Percentiles rank a stretch among this genome's conserved stretches.
phyloP scores from a whole-genome alignment of 306 rosid genomes.

The Quillaja saponaria region DNA sequence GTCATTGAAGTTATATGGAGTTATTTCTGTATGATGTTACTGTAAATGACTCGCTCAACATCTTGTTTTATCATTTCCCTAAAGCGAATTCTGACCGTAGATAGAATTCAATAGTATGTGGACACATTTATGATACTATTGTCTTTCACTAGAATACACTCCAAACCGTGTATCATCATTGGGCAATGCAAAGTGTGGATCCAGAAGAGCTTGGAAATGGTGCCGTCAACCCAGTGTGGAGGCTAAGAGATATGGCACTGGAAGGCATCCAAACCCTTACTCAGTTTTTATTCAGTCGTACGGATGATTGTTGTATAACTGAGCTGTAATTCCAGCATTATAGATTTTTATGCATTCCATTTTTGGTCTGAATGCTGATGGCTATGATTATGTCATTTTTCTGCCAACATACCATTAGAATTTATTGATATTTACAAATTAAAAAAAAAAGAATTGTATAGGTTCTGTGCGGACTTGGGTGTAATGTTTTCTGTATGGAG shows the following conservation, averaged over 20 bases:
- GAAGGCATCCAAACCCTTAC: conserved; percentile 78
- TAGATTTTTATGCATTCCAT: not conserved
- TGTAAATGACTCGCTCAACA: too few relatives aligned
- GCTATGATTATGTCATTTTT: not conserved
- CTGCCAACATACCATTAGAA: conserved; percentile 2
- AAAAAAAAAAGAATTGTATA: too few relatives aligned
- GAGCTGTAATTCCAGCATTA: conserved; percentile 15
- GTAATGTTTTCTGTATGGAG: too few relatives aligned
- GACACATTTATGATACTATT: not conserved
- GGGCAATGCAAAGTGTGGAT: conserved; percentile 92
- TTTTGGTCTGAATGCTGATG: not conserved
- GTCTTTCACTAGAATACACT: conserved; percentile 64
- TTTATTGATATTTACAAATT: not conserved
- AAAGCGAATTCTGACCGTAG: too few relatives aligned
- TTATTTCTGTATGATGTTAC: too few relatives aligned
- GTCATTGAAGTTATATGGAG: too few relatives aligned
- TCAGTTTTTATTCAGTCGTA: conserved; percentile 28
- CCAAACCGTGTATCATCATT: conserved; percentile 68
- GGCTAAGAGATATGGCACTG: conserved; percentile 80
- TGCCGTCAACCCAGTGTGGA: conserved; percentile 73
- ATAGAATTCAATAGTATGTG: too few relatives aligned
- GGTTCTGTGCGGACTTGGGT: too few relatives aligned
- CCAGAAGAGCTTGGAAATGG: conserved; percentile 70
- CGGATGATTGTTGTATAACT: conserved; percentile 36
- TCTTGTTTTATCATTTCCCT: too few relatives aligned